Conservation (phyloP, 208 protist species). For the Sergeia podlipaevii region DNA sequence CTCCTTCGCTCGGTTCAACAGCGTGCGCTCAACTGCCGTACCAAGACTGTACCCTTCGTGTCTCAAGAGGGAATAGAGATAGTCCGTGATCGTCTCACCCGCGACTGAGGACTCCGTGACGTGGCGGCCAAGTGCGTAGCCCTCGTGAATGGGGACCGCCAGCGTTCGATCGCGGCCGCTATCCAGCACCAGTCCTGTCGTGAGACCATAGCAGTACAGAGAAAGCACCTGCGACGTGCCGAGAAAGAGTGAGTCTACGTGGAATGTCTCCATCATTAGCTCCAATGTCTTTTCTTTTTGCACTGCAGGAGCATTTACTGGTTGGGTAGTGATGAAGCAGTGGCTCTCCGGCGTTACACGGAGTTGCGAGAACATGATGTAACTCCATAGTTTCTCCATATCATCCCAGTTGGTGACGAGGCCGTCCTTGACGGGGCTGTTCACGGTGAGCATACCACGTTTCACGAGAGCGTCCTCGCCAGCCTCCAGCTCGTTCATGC, state of each 20-base stretch:
- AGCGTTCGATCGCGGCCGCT: conserved; percentile 82
- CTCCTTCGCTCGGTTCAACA: conserved; percentile 91
- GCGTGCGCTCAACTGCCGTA: conserved; percentile 82
- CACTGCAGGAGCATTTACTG: conserved; percentile 68
- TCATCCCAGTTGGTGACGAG: conserved; percentile 88
- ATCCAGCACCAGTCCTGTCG: conserved; percentile 93
- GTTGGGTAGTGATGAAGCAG: conserved; percentile 86
- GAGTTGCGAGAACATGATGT: conserved; percentile 91
- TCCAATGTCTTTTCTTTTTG: conserved; percentile 90
- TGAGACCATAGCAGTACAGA: conserved; percentile 92
- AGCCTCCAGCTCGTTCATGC: conserved; percentile 87
- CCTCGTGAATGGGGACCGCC: conserved; percentile 92
- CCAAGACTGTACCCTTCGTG: conserved; percentile 86
- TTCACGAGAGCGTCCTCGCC: conserved; percentile 84
- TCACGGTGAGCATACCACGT: conserved; percentile 75
- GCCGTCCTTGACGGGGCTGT: conserved; percentile 70
- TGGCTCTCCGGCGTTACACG: conserved; percentile 88
- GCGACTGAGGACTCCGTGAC: conserved; percentile 71
- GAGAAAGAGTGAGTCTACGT: conserved; percentile 90
- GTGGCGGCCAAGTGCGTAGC: conserved; percentile 89
- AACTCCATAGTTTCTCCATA: conserved; percentile 91
- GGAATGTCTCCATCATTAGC: conserved; percentile 95
- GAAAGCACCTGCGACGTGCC: conserved; percentile 89
- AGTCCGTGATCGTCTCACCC: conserved; percentile 79
- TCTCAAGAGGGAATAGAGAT: conserved; percentile 64